Conservation (phyloP, 2,329 filamentous ascomycete genomes). For the Fusarium mundagurra region DNA sequence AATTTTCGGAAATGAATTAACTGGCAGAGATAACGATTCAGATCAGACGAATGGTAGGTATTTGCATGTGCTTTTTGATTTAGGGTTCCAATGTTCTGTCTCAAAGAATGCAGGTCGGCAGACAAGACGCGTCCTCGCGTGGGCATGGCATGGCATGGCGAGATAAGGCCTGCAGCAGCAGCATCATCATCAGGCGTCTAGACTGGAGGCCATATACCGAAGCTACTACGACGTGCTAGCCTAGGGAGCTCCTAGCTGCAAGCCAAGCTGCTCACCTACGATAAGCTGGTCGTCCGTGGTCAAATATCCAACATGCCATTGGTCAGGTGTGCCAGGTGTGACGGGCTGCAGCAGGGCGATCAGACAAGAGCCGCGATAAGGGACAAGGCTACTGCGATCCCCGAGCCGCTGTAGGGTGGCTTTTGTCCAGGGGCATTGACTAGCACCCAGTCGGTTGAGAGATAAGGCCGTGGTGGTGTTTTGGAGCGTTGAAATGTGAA, state of each 20-base stretch:
- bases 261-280: slow-evolving; percentile 37
- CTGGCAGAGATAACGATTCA: slow-evolving; percentile 20
- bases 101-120: slow-evolving; percentile 16
- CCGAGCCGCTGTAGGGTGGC: slow-evolving; percentile 13
- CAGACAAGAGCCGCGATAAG: slow-evolving; percentile 28
- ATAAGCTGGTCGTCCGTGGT: slow-evolving; percentile 35
- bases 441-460: slow-evolving; percentile 27
- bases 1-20: slow-evolving; percentile 1
- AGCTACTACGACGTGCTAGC: slow-evolving; percentile 17
- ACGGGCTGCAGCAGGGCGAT: slow-evolving; percentile 26
- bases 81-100: slow-evolving; percentile 15
- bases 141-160: slow-evolving; percentile 28
- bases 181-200: slow-evolving; percentile 16
- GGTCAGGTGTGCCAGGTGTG: slow-evolving; percentile 17
- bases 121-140: slow-evolving; percentile 3
- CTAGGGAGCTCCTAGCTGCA: slow-evolving; percentile 33
- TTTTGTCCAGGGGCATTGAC: slow-evolving; percentile 14
- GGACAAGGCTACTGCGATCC: slow-evolving; percentile 26
- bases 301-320: slow-evolving; percentile 37
- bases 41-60: not conserved
- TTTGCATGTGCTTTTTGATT: slow-evolving; percentile 9
- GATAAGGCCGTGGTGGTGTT: slow-evolving; percentile 39
- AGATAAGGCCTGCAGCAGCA: slow-evolving; percentile 38
- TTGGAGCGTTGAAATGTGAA: slow-evolving; percentile 32
- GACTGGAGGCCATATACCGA: slow-evolving; percentile 26